These are phyloP conservation scores for Wickerhamomyces sp. DNA, from an alignment of 1,139 yeast genomes.

Conservation along the genomic window DNA sequence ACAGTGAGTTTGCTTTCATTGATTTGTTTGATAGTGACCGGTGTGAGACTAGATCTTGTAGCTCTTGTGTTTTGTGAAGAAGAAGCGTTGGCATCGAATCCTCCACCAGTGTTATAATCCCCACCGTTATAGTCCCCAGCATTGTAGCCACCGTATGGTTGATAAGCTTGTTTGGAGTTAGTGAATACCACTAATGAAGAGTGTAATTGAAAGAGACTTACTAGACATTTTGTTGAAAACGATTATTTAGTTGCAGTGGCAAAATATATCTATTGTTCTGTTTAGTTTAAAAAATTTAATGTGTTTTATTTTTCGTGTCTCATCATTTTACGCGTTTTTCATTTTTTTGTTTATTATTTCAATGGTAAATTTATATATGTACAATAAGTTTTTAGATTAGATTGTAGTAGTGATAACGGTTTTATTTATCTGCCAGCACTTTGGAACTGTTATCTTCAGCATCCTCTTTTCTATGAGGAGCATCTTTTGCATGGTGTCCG, in stretches of 20 bases:
- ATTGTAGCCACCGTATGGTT: constrained; percentile 23
- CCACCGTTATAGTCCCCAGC: constrained; percentile 13
- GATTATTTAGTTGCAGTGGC: not conserved
- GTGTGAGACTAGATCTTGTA: constrained; percentile 45
- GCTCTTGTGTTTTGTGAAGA: constrained; percentile 21
- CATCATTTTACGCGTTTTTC: constrained; percentile 1
- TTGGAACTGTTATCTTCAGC: constrained; percentile 8
- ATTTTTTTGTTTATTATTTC: too few relatives aligned
- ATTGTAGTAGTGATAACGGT: too few relatives aligned
- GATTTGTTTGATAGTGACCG: constrained; percentile 82
- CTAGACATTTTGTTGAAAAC: constrained; percentile 4
- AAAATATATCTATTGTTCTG: not conserved
- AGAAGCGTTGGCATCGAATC: constrained; percentile 21
- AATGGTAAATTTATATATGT: not conserved
- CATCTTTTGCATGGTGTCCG: constrained; percentile 64
- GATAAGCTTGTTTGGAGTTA: constrained; percentile 14
- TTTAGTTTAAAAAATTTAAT: too few relatives aligned
- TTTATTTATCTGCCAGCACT: constrained; percentile 4
- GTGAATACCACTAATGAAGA: not conserved
- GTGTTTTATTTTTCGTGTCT: not conserved
- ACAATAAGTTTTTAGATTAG: too few relatives aligned
- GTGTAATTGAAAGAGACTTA: not conserved
- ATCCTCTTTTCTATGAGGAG: constrained; percentile 36
- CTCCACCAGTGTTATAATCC: constrained; percentile 24
- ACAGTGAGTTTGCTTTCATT: constrained; percentile 59